Evolutionary conservation across 139 green algal species (phyloP).

Genomic region (Limnomonas spitsbergensis): DNA sequence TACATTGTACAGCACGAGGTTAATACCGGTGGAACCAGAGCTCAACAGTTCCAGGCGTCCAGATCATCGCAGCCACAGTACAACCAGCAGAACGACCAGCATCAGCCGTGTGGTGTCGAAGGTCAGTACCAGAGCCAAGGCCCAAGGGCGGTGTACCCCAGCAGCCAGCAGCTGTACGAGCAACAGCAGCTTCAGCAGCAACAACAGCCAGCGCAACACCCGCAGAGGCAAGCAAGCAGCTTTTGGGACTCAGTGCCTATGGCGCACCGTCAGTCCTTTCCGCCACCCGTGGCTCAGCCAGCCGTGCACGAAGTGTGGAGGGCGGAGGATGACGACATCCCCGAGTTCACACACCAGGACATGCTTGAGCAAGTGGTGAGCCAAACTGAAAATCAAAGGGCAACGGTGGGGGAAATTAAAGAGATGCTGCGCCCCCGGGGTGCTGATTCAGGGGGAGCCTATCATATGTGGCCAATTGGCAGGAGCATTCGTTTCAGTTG

Average conservation of each 20-base stretch:
- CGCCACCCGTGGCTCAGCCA: background rate
- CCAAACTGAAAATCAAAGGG: no score
- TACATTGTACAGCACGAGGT: slow-evolving; percentile 1
- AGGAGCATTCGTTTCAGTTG: no score
- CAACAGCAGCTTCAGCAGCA: background rate
- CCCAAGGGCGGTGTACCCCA: no score
- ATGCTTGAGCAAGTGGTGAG: background rate
- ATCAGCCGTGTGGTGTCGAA: no score
- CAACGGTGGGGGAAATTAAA: no score
- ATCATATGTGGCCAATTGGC: no score
- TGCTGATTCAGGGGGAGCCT: no score
- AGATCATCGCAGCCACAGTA: background rate
- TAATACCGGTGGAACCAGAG: no score
- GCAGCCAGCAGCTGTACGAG: background rate
- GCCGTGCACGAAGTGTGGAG: background rate
- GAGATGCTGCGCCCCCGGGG: no score
- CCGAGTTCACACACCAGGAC: background rate
- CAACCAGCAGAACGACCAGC: background rate
- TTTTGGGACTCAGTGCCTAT: background rate
- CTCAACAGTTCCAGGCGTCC: background rate
- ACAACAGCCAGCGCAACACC: background rate
- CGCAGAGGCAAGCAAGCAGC: background rate
- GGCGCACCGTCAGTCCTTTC: background rate
- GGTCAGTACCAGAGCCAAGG: no score
- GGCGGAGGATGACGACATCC: background rate